Evolutionary conservation across 306 rosid species (phyloP), one percentile per base, ranked within the genome.

Genomic region (Vigna reflexopilosa): DNA sequence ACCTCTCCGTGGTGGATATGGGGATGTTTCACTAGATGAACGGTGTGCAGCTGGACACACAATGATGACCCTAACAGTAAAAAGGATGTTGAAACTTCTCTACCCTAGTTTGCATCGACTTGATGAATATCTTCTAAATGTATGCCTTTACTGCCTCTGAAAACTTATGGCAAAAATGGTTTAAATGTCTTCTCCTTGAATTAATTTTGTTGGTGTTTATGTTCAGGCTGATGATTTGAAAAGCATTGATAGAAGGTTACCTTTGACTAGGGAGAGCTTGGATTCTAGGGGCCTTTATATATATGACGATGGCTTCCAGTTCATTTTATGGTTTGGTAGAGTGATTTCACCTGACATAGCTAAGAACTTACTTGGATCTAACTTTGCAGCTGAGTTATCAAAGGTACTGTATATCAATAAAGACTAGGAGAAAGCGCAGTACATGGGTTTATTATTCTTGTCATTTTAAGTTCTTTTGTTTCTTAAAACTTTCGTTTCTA

Each of bases 301-400:
- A 54, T 90, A 49, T 42, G 96, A 93, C 49, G 97, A 96, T 73
- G 99, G 94, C 78, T 90, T 93, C 73, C 93, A 94, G 83, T 80
- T 85, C 84, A 71, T 91, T 84, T 28, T 88, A 79, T 96, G 99
- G 99, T 91, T 96, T 87, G 99, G 98, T 73, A 87, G 87, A 86
- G 93, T 84, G 73, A 93, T 93, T 85, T 88, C 97, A 32, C 98
- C 98, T 71, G 98, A 96, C 63, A 82, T 96, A 67, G 92, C 98
- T 15, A 90, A 82, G 91, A 88, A 90, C 80, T 80, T 96, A 85
- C 97, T 91, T 20, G 98, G 98, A 77, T 75, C 87, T 26, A 98
- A 91, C 77, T 87, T 90, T 80, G 96, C 96, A 1, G 92, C 96
- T 9, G 99, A 96, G 75, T 82, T 91, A 77, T 93, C 97, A 19